These are phyloP conservation scores for Penicillium olsonii DNA, from an alignment of 2,329 filamentous ascomycete genomes.

Conservation along the genomic window DNA sequence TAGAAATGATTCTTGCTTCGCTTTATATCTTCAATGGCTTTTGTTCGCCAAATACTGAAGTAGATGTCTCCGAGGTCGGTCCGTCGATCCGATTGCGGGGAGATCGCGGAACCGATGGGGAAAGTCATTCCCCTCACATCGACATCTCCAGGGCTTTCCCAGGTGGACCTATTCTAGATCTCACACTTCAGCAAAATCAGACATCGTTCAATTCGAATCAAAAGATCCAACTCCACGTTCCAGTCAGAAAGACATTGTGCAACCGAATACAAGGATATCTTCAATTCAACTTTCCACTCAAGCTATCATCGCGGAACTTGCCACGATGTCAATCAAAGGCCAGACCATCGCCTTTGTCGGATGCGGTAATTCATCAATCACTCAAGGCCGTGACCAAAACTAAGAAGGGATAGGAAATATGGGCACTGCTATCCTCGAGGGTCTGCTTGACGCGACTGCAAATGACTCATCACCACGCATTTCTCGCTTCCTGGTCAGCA, in stretches of 20 bases:
- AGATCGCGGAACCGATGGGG: background rate
- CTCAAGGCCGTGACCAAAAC: background rate
- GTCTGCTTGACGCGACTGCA: slow-evolving; percentile 14
- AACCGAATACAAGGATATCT: background rate
- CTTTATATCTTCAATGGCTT: too few species aligned
- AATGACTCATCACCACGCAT: slow-evolving; percentile 2
- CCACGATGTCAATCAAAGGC: background rate
- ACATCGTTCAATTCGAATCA: too few species aligned
- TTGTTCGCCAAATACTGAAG: too few species aligned
- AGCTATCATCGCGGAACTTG: background rate
- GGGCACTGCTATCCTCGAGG: slow-evolving; percentile 39
- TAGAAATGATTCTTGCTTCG: too few species aligned
- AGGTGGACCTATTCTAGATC: background rate
- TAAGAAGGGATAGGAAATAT: slow-evolving; percentile 33
- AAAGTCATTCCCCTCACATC: background rate
- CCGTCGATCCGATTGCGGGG: background rate
- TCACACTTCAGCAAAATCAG: too few species aligned
- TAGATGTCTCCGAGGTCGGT: background rate
- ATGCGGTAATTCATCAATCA: background rate
- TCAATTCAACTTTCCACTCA: background rate
- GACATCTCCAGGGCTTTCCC: background rate
- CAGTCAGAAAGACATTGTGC: too few species aligned
- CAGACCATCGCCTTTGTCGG: slow-evolving; percentile 1
- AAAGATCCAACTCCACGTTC: too few species aligned
- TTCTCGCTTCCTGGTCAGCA: slow-evolving; percentile 39